Evolutionary conservation across 225 moss, liverwort and hornwort genomes (phyloP).

Genomic region (Pseudoscleropodium purum): DNA sequence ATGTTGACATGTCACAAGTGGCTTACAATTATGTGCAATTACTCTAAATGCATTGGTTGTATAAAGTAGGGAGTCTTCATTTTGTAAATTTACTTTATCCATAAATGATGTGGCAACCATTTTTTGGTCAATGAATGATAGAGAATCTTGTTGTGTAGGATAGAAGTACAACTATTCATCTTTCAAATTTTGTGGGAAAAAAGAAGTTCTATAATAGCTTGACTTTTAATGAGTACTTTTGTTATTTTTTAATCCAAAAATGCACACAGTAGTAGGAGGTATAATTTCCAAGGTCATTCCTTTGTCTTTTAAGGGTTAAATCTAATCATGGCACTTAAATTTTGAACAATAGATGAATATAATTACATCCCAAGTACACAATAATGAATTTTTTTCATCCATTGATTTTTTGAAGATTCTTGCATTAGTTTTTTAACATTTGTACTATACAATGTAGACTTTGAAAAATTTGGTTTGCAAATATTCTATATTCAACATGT

Average conservation of each 20-base stretch:
- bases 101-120: too few species aligned
- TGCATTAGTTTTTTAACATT: not conserved
- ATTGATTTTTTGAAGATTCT: not conserved
- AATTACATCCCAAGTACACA: accelerated
- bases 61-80: accelerated
- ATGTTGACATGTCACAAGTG: not conserved
- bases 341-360: not conserved
- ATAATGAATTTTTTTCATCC: not conserved
- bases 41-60: accelerated
- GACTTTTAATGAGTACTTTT: too few species aligned
- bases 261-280: too few species aligned
- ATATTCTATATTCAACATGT: not conserved
- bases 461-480: not conserved
- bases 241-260: too few species aligned
- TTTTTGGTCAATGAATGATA: too few species aligned
- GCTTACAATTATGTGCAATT: not conserved
- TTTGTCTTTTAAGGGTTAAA: not conserved
- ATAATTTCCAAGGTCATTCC: too few species aligned
- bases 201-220: too few species aligned
- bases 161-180: too few species aligned
- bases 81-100: too few species aligned
- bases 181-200: too few species aligned
- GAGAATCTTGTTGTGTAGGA: too few species aligned
- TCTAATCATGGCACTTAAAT: not conserved
- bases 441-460: not conserved